Conservation (phyloP, 1,284 basidiomycete species). For the Trametes pubescens region DNA sequence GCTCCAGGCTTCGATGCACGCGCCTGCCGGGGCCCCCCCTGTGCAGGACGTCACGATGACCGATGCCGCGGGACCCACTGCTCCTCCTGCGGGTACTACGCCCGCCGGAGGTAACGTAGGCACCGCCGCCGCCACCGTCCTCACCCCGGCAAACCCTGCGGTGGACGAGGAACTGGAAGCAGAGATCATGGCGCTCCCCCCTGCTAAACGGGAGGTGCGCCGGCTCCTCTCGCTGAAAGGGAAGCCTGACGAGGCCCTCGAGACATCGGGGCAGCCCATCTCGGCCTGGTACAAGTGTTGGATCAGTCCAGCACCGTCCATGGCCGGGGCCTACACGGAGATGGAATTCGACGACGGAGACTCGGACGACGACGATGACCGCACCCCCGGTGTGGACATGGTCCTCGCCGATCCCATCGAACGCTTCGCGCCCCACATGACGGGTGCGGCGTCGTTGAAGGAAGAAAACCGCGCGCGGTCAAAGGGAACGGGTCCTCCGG, state of each 20-base stretch:
- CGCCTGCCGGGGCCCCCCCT: too few species aligned
- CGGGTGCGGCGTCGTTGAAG: background rate
- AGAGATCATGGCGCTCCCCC: background rate
- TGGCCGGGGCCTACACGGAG: too few species aligned
- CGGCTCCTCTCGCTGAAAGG: background rate
- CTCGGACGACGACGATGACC: background rate
- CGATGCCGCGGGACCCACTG: too few species aligned
- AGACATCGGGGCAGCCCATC: background rate
- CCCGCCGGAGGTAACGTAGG: too few species aligned
- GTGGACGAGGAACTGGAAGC: background rate
- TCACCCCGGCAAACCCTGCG: too few species aligned
- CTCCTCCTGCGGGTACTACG: too few species aligned
- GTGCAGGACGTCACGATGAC: too few species aligned
- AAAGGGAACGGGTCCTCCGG: background rate
- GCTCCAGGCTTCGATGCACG: too few species aligned
- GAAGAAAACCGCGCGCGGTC: background rate
- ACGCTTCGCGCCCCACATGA: background rate
- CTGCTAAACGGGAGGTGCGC: background rate
- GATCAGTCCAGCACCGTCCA: background rate
- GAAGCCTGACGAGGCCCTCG: background rate
- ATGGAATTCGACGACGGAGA: background rate
- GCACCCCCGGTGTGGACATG: background rate
- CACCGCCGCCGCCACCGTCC: too few species aligned
- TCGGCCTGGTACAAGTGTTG: background rate
- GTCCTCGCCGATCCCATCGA: background rate